Evolutionary conservation across 352 stramenopile genomes (phyloP), one percentile per base, ranked within the genome.

Genomic region (Phytophthora palmivora): DNA sequence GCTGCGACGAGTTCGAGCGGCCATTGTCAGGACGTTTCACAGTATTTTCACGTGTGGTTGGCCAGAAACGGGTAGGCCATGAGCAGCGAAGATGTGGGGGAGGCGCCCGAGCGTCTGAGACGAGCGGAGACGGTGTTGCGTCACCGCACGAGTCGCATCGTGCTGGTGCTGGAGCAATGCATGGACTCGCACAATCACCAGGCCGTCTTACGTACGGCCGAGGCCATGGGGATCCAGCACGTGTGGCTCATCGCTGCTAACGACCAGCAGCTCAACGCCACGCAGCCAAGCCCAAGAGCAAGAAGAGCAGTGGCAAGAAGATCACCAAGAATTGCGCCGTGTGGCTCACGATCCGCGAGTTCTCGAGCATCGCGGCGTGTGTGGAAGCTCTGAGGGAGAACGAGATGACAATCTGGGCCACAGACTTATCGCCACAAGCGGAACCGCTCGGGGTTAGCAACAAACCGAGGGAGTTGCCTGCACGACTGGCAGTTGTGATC

Each of bases 221-320:
- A 98, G 79, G 91, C 90, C 16, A 67, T 98, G 34, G 95, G 95
- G n/a, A 80, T 98, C 5, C 93, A 98, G 78, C 76, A 97, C 65
- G 89, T 98, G 21, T 98, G 80, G 79, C 72, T 91, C 53, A 82
- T 91, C 55, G 71, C 81, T 36, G 55, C 81, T 46, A 91, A 91
- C 52, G 68, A 78, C 49, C 68, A 72, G 33, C 82, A 91, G 54
- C 67, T 88, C 42, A 91, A 90, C n/a, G n/a, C n/a, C 60, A 86
- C 76, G 39, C 78, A 90, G 60, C 70, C 74, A 30, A 55, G n/a
- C n/a, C 61, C 48, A 63, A 54, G 21, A 54, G 9, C n/a, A 52
- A 56, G 26, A 72, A 68, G 51, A 44, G 3, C 30, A 76, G 74
- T 49, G 73, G 76, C 43, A 91, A 91, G 61, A 91, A 91, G 52